Conservation (phyloP, 1,139 yeast species). For the Trichomonascaceae sp. region DNA sequence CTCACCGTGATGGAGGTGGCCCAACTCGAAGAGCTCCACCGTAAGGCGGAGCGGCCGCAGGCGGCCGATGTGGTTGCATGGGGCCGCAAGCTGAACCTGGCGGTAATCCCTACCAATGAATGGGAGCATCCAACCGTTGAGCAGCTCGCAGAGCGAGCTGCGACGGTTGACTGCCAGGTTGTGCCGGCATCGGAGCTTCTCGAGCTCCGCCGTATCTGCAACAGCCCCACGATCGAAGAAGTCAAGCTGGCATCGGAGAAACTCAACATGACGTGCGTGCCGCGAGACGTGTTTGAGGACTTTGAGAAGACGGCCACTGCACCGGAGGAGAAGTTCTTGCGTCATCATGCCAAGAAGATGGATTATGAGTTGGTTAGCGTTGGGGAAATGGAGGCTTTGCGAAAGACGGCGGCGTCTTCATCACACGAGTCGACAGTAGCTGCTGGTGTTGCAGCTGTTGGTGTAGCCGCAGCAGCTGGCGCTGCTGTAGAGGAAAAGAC, state of each 20-base stretch:
- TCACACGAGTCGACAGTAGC: neutral
- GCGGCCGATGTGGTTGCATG: slow-evolving; percentile 11
- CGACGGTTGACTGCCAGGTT: slow-evolving; percentile 15
- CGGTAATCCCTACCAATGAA: slow-evolving; percentile 12
- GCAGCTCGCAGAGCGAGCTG: slow-evolving; percentile 12
- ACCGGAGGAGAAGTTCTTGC: slow-evolving; percentile 16
- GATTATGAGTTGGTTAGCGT: slow-evolving; percentile 20
- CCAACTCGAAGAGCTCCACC: slow-evolving; percentile 16
- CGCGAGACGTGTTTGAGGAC: slow-evolving; percentile 15
- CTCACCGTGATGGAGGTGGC: slow-evolving; percentile 16
- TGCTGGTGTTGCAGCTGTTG: neutral
- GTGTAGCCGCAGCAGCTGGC: neutral
- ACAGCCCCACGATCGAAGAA: slow-evolving; percentile 17
- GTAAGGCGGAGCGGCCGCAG: slow-evolving; percentile 15
- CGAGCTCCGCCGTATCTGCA: slow-evolving; percentile 14
- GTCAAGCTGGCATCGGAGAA: slow-evolving; percentile 12
- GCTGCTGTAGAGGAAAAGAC: neutral
- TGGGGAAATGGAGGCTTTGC: slow-evolving; percentile 4
- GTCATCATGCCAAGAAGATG: slow-evolving; percentile 18
- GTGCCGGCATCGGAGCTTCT: slow-evolving; percentile 17
- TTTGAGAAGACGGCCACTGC: slow-evolving; percentile 15
- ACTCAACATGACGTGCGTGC: slow-evolving; percentile 11
- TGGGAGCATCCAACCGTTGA: slow-evolving; percentile 13
- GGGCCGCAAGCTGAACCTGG: slow-evolving; percentile 17
- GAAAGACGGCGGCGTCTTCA: slow-evolving; percentile 1